A percentile compares a stretch with the other conserved stretches of the same genome.
These are phyloP conservation scores for Albizia julibrissin DNA, from an alignment of 306 rosid genomes.

Conservation along the genomic window DNA sequence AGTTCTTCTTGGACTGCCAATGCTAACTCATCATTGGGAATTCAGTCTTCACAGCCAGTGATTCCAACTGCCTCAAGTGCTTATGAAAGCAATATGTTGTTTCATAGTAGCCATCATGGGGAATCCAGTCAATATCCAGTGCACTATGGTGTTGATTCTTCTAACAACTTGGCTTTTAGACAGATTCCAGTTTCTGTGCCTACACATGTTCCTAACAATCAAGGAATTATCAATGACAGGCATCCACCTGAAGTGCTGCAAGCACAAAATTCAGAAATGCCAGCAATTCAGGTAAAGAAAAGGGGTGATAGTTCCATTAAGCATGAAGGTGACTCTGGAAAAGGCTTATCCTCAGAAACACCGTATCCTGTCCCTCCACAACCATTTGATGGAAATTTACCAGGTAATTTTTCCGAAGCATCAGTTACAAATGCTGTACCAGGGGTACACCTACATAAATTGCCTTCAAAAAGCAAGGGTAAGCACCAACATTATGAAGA, in stretches of 20 bases:
- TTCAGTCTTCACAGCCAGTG: slow-evolving; percentile 51
- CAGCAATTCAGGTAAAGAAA: slow-evolving; percentile 43
- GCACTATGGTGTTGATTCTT: slow-evolving; percentile 47
- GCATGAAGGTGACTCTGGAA: slow-evolving; percentile 49
- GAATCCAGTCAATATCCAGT: slow-evolving; percentile 57
- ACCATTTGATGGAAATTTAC: slow-evolving; percentile 40
- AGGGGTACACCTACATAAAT: slow-evolving; percentile 40
- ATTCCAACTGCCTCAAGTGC: slow-evolving; percentile 53
- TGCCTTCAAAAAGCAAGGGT: slow-evolving; percentile 51
- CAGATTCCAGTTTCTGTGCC: slow-evolving; percentile 48
- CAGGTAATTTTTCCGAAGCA: slow-evolving; percentile 45
- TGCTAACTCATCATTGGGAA: slow-evolving; percentile 44
- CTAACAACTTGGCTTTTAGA: slow-evolving; percentile 42
- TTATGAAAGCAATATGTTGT: slow-evolving; percentile 48
- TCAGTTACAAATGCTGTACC: slow-evolving; percentile 39
- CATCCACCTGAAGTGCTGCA: slow-evolving; percentile 38
- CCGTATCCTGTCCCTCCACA: slow-evolving; percentile 43
- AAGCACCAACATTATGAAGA: slow-evolving; percentile 56
- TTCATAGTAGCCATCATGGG: slow-evolving; percentile 48
- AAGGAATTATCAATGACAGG: slow-evolving; percentile 45
- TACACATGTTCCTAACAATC: slow-evolving; percentile 44
- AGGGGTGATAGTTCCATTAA: slow-evolving; percentile 50
- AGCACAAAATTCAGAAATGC: slow-evolving; percentile 48
- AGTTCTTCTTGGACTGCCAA: slow-evolving; percentile 43
- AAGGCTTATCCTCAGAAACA: slow-evolving; percentile 35